Conservation (phyloP, 345 rosid genomes). For the Carallia brachiata region DNA sequence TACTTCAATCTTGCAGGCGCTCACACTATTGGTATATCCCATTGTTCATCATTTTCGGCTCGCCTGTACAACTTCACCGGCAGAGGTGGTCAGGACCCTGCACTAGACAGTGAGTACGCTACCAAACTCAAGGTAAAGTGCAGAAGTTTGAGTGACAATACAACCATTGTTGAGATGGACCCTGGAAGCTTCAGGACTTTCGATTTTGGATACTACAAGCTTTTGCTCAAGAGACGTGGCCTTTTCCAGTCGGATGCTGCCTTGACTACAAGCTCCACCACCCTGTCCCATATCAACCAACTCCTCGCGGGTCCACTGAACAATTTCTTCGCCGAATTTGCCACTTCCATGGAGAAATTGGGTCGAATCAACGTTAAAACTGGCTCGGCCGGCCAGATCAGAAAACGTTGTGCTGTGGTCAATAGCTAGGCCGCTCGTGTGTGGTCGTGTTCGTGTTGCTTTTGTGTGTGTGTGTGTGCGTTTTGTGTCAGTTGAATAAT, state of each 20-base stretch:
- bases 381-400: constrained; percentile 62
- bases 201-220: constrained; percentile 63
- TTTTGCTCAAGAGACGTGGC: constrained; percentile 63
- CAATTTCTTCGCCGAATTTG: constrained; percentile 58
- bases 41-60: constrained; percentile 52
- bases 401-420: constrained; percentile 68
- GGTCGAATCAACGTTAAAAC: constrained; percentile 63
- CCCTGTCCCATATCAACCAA: constrained; percentile 43
- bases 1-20: constrained; percentile 45
- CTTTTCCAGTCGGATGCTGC: constrained; percentile 76
- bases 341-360: constrained; percentile 75
- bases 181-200: constrained; percentile 73
- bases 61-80: constrained; percentile 78
- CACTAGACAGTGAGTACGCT: constrained; percentile 69
- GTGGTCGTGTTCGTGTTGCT: too few relatives aligned
- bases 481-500: too few relatives aligned
- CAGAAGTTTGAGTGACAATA: constrained; percentile 48
- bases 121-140: constrained; percentile 69
- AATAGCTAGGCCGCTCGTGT: constrained; percentile 27
- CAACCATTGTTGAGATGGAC: constrained; percentile 70
- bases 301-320: constrained; percentile 47
- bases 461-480: too few relatives aligned
- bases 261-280: constrained; percentile 47
- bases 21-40: constrained; percentile 76
- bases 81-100: constrained; percentile 56